phyloP scores from a whole-genome alignment of 345 rosid species.

The Draba incana region DNA sequence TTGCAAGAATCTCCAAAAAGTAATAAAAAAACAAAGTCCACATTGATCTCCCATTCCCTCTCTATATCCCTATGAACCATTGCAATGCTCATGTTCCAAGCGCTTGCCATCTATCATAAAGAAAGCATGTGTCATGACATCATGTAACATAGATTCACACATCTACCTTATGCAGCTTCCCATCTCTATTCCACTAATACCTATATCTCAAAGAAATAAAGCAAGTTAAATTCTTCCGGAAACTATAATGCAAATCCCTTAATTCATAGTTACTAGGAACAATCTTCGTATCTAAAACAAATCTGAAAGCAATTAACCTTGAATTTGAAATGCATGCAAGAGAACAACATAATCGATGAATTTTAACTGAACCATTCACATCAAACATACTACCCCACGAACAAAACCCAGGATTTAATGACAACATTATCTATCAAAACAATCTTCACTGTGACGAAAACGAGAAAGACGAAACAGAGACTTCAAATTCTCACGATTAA shows the following conservation, averaged over 20 bases:
- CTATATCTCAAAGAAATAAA: too few relatives aligned
- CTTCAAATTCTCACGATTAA: background rate
- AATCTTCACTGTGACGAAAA: background rate
- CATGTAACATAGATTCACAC: constrained; percentile 61
- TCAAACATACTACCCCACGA: background rate
- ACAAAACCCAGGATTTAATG: background rate
- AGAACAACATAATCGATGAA: too few relatives aligned
- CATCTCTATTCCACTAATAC: constrained; percentile 12
- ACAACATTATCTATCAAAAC: background rate
- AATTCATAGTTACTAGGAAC: background rate
- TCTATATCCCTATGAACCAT: constrained; percentile 88
- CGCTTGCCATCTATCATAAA: constrained; percentile 97
- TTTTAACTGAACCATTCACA: constrained; percentile 10
- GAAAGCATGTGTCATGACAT: constrained; percentile 91
- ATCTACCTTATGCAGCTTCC: constrained; percentile 79
- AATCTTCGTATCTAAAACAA: background rate
- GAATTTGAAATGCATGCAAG: too few relatives aligned
- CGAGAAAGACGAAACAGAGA: background rate
- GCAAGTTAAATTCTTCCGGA: background rate
- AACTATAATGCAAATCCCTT: background rate
- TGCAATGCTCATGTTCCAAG: constrained; percentile 95
- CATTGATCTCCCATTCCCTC: constrained; percentile 90
- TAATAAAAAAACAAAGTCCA: constrained; percentile 61
- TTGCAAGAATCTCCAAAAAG: constrained; percentile 73
- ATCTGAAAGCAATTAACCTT: background rate